A percentile compares a stretch with the other conserved stretches of the same genome.
Conservation (phyloP, 306 rosid genomes). For the Rubus parviflorus region DNA sequence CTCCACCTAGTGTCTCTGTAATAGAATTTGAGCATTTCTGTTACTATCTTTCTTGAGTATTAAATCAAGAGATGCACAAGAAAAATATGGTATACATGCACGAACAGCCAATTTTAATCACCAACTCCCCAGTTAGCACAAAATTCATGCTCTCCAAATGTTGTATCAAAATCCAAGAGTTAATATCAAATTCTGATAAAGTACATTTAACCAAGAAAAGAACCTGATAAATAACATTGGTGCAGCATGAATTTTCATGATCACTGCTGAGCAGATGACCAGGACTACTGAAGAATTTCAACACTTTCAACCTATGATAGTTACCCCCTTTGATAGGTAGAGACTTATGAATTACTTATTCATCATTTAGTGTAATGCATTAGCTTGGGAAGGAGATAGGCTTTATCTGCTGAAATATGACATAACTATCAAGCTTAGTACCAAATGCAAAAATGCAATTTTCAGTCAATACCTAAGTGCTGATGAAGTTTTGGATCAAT, state of each 20-base stretch:
- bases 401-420: slow-evolving; percentile 6
- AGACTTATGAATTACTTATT: not conserved
- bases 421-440: slow-evolving; percentile 9
- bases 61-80: slow-evolving; percentile 25
- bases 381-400: not conserved
- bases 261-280: not conserved
- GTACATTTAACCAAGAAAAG: not conserved
- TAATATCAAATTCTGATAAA: not conserved
- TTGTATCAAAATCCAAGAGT: not conserved
- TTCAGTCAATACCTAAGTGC: slow-evolving; percentile 72
- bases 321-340: not conserved
- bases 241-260: not conserved
- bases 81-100: slow-evolving; percentile 8
- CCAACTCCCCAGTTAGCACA: not conserved
- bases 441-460: slow-evolving; percentile 19
- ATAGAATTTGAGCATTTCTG: slow-evolving; percentile 28
- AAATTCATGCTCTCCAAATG: not conserved
- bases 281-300: not conserved
- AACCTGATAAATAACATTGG: not conserved
- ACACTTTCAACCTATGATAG: not conserved
- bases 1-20: slow-evolving; percentile 95
- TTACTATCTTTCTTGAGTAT: slow-evolving; percentile 30
- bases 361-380: not conserved
- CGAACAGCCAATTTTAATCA: not conserved
- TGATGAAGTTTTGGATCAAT: slow-evolving; percentile 97